These are phyloP conservation scores for Pogostemon cablin DNA, from an alignment of 257 asterid species.

Conservation along the genomic window DNA sequence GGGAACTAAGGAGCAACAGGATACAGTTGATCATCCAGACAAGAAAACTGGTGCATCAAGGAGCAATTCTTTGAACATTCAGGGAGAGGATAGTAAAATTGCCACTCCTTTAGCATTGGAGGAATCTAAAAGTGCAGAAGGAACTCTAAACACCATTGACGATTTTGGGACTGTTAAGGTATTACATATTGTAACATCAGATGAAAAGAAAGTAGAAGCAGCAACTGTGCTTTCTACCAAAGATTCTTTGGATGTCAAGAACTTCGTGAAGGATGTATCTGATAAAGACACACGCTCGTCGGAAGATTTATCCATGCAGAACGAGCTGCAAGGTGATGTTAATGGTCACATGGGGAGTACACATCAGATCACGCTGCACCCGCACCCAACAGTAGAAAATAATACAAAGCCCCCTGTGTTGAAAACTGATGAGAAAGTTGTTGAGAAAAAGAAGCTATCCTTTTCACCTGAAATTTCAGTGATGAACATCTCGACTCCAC, in stretches of 20 bases:
- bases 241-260: conserved; percentile 36
- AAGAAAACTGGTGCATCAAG: conserved; percentile 34
- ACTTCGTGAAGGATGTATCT: conserved; percentile 26
- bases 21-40: conserved; percentile 38
- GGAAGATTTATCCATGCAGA: conserved; percentile 30
- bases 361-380: conserved; percentile 25
- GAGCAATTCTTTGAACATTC: conserved; percentile 33
- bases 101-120: conserved; percentile 22
- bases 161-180: conserved; percentile 44
- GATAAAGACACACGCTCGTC: conserved; percentile 23
- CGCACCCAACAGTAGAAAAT: conserved; percentile 22
- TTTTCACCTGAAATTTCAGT: conserved; percentile 43
- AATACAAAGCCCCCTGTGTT: conserved; percentile 29
- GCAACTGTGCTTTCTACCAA: conserved; percentile 24
- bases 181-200: conserved; percentile 45
- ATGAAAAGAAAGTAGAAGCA: conserved; percentile 45
- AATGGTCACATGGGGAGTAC: conserved; percentile 24
- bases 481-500: conserved; percentile 54
- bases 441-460: conserved; percentile 40
- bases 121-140: conserved; percentile 32
- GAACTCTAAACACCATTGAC: conserved; percentile 24
- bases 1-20: conserved; percentile 37
- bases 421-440: conserved; percentile 26
- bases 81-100: conserved; percentile 19
- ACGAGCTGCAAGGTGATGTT: conserved; percentile 19